These are phyloP conservation scores for Emericellopsis terricola DNA, from an alignment of 495 filamentous ascomycete species.

Conservation along the genomic window DNA sequence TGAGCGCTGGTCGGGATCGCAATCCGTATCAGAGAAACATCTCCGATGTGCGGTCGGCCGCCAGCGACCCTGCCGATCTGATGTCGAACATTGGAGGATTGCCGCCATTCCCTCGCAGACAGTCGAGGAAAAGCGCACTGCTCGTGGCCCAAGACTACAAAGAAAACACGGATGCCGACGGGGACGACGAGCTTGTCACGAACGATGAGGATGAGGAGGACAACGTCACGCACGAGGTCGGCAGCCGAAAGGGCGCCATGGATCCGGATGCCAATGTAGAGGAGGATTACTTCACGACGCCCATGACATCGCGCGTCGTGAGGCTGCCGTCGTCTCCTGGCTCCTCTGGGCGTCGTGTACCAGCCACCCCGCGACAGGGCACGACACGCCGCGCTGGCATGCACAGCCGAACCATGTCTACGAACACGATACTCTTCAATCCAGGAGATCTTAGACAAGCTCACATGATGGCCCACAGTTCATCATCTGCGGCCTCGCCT, in stretches of 20 bases:
- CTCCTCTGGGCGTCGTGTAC: neutral
- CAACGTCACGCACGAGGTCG: constrained; percentile 11
- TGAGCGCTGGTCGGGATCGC: constrained; percentile 23
- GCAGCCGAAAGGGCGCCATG: constrained; percentile 2
- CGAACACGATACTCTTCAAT: constrained; percentile 60
- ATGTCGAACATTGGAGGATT: constrained; percentile 17
- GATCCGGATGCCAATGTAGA: constrained; percentile 9
- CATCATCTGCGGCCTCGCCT: constrained; percentile 2
- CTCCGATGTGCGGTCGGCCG: constrained; percentile 31
- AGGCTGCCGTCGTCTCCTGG: constrained; percentile 7
- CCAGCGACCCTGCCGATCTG: constrained; percentile 36
- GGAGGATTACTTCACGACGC: constrained; percentile 31
- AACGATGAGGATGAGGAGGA: constrained; percentile 48
- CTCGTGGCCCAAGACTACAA: constrained; percentile 16
- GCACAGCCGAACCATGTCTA: constrained; percentile 52
- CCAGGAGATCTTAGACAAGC: constrained; percentile 36
- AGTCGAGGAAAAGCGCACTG: constrained; percentile 3
- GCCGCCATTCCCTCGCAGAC: neutral
- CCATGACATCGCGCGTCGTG: constrained; percentile 12
- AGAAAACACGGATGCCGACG: constrained; percentile 58
- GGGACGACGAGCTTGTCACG: constrained; percentile 79
- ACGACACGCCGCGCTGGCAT: constrained; percentile 15
- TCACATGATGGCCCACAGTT: constrained; percentile 14
- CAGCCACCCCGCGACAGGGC: constrained; percentile 7
- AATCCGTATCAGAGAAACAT: constrained; percentile 20